Evolutionary conservation across 768 basidiomycete genomes (phyloP), one percentile per base, ranked within the genome.

Genomic region (Melanogaster broomeanus): DNA sequence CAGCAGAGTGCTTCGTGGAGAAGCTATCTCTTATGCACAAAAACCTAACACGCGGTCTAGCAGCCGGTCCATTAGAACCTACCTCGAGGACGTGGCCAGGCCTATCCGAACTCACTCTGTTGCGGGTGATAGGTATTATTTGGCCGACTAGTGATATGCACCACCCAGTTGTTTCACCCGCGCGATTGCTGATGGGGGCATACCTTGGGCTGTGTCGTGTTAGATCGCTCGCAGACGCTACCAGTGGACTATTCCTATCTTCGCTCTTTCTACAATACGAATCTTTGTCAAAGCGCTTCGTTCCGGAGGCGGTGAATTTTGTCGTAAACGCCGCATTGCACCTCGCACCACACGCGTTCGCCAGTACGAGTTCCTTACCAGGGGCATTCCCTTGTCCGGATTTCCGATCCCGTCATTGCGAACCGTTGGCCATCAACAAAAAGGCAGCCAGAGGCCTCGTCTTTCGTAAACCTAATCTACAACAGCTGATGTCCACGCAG

Each of bases 71-170:
- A 0, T 72, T 81, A 13, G 72, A 79, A 22, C 67, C 67, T 0
- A 74, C 81, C 9, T 77, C 91, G 3, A 90, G 82, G 72, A 98
- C 93, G 0, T 98, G 92, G 87, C 96, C 97, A 6, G 87, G 88
- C 25, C 67, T 85, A 4, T 72, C 92, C 5, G 97, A 99, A 67
- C 76, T 99, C 18, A 75, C 80, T 0, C 74, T 99, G 3, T 74
- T 98, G 27, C 84, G 94, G 21, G 67, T 94, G 34, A 80, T 92
- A 45, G 93, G 93, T 4, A 72, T 77, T 13, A 73, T 90, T 31
- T 99, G 95, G 95, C 89, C 94, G 3, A 93, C 94, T 3, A 96
- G 93, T 65, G 97, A 99, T 70, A 80, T 96, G 71, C 87, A 86
- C 45, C 95, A 99, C 68, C 82, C 85, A 0, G 93, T 98, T 41